Conservation (phyloP, 176 grass and related monocot species). For the Eleusine indica region DNA sequence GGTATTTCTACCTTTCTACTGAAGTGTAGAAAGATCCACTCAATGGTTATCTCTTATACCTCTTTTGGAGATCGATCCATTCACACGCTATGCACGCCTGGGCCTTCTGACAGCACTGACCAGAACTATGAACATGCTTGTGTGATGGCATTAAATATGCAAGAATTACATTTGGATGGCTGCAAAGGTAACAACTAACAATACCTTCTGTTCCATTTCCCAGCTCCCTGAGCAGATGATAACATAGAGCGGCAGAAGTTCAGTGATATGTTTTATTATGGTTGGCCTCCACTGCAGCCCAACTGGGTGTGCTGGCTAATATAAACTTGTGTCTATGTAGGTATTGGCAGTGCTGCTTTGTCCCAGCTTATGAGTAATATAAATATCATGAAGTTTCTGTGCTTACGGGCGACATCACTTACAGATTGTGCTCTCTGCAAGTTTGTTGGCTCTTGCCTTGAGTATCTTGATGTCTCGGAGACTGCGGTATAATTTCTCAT, state of each 20-base stretch:
- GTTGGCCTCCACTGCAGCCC: neutral
- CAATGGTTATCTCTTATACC: slow-evolving; percentile 67
- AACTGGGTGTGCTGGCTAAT: neutral
- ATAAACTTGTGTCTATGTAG: slow-evolving; percentile 38
- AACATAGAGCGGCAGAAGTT: neutral
- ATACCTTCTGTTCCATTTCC: slow-evolving; percentile 12
- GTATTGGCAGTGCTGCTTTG: slow-evolving; percentile 47
- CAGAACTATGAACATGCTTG: slow-evolving; percentile 28
- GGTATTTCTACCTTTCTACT: slow-evolving; percentile 60
- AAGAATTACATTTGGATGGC: slow-evolving; percentile 61
- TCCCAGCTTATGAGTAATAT: slow-evolving; percentile 53
- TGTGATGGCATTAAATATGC: slow-evolving; percentile 53
- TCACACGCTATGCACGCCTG: slow-evolving; percentile 37
- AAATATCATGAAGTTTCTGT: slow-evolving; percentile 44
- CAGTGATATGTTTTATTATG: neutral
- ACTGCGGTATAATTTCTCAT: slow-evolving; percentile 58
- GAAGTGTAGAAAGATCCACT: slow-evolving; percentile 58
- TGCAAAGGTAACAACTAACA: slow-evolving; percentile 49
- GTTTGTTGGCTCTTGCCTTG: slow-evolving; percentile 57
- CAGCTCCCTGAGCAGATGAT: slow-evolving; percentile 9
- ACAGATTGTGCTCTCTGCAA: slow-evolving; percentile 56
- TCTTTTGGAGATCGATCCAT: slow-evolving; percentile 57
- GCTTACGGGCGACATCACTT: slow-evolving; percentile 71
- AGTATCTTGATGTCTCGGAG: slow-evolving; percentile 82
- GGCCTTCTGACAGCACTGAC: slow-evolving; percentile 11